Evolutionary conservation across 306 rosid species (phyloP).

Genomic region (Hippophae rhamnoides): DNA sequence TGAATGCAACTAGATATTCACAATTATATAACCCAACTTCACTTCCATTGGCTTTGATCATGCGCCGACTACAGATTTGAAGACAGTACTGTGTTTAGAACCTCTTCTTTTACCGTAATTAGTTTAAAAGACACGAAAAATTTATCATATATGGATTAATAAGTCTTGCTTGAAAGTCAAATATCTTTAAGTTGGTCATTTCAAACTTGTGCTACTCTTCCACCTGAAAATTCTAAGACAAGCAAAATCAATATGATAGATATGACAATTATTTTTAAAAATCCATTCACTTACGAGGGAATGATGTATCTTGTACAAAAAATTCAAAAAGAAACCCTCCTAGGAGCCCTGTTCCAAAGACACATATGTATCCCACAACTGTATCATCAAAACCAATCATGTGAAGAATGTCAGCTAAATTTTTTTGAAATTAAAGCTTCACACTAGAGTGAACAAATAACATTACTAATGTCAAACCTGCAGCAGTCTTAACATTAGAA

Average conservation of each 20-base stretch:
- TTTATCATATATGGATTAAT: no score
- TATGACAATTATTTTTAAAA: constrained; percentile 4
- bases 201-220: constrained; percentile 4
- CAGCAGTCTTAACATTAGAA: constrained; percentile 64
- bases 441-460: not conserved
- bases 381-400: constrained; percentile 14
- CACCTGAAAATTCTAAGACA: constrained; percentile 2
- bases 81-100: not conserved
- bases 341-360: constrained; percentile 80
- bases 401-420: constrained; percentile 14
- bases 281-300: constrained; percentile 63
- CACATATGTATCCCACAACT: constrained; percentile 69
- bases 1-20: not conserved
- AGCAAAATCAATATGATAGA: constrained; percentile 1
- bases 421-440: constrained; percentile 6
- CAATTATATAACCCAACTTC: not conserved
- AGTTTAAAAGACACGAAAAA: no score
- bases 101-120: no score
- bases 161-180: not conserved
- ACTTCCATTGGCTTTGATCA: not conserved
- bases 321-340: constrained; percentile 69
- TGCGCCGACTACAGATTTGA: not conserved
- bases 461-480: constrained; percentile 51
- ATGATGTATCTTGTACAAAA: constrained; percentile 55
- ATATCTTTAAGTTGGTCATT: not conserved